These are phyloP conservation scores for Ascochyta clinopodiicola DNA, from an alignment of 2,329 filamentous ascomycete genomes.

Conservation along the genomic window DNA sequence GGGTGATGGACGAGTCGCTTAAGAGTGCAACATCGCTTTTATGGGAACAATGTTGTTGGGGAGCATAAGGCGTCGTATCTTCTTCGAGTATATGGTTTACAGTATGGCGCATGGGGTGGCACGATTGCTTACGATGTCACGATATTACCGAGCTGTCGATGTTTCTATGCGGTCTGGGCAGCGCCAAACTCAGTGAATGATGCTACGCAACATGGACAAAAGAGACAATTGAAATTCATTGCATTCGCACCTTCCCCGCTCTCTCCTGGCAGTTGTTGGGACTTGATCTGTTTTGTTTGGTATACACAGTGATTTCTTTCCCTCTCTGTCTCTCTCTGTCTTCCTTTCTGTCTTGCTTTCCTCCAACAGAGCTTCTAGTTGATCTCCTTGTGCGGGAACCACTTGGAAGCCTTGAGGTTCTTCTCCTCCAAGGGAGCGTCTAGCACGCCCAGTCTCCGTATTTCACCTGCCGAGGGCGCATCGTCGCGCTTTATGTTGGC, in stretches of 20 bases:
- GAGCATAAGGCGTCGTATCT: conserved; percentile 2
- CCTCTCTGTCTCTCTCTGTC: background rate
- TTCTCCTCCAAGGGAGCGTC: conserved; percentile 78
- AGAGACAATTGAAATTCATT: conserved; percentile 5
- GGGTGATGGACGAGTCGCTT: background rate
- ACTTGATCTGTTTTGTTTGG: conserved; percentile 1
- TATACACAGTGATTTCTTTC: conserved; percentile 7
- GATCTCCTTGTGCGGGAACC: conserved; percentile 53
- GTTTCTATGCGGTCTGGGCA: background rate
- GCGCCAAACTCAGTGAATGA: background rate
- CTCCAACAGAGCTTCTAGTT: conserved; percentile 28
- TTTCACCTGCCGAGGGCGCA: conserved; percentile 81
- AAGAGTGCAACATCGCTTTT: no score
- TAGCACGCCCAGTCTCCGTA: conserved; percentile 83
- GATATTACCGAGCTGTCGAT: conserved; percentile 1
- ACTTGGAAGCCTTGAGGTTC: conserved; percentile 53
- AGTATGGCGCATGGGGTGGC: conserved; percentile 3
- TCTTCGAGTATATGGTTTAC: conserved; percentile 2
- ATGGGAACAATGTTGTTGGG: background rate
- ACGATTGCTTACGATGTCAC: conserved; percentile 17
- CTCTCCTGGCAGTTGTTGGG: background rate
- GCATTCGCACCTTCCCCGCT: conserved; percentile 6
- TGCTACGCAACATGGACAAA: background rate
- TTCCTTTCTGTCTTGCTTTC: background rate
- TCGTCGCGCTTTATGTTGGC: conserved; percentile 79